Percentiles rank a stretch among this genome's conserved stretches.
Evolutionary conservation across 2,329 filamentous ascomycete genomes (phyloP).

Genomic region (Xylariomycetidae sp.): DNA sequence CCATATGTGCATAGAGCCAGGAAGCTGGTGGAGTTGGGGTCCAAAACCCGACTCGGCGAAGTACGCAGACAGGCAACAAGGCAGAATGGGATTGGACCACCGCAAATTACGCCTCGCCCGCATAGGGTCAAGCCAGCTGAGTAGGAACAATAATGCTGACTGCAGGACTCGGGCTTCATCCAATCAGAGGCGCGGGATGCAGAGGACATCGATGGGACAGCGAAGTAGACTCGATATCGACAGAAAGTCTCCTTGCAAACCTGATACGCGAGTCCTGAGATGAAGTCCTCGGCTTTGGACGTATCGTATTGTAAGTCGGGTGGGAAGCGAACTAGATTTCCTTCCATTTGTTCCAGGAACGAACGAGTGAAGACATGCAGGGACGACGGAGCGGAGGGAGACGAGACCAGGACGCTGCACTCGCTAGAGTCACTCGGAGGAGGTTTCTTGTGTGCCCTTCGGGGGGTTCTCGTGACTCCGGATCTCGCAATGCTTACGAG

Average conservation of each 20-base stretch:
- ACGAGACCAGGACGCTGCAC: too few relatives aligned
- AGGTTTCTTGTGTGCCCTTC: too few relatives aligned
- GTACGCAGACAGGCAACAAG: slow-evolving; percentile 31
- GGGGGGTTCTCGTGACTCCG: too few relatives aligned
- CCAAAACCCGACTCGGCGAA: slow-evolving; percentile 28
- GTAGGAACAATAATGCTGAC: slow-evolving; percentile 27
- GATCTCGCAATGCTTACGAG: too few relatives aligned
- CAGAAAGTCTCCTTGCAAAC: slow-evolving; percentile 12
- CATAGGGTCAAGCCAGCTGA: slow-evolving; percentile 23
- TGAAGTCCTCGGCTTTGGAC: slow-evolving; percentile 21
- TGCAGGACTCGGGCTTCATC: slow-evolving; percentile 28
- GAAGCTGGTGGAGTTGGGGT: slow-evolving; percentile 27
- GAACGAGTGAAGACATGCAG: too few relatives aligned
- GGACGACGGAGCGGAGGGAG: too few relatives aligned
- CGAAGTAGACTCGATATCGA: too few relatives aligned
- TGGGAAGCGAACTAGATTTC: slow-evolving; percentile 9
- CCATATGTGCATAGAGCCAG: slow-evolving; percentile 24
- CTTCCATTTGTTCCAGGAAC: too few relatives aligned
- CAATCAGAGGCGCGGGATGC: slow-evolving; percentile 21
- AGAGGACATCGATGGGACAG: slow-evolving; percentile 9
- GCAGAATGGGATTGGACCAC: slow-evolving; percentile 26
- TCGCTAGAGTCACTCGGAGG: too few relatives aligned
- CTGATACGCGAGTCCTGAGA: slow-evolving; percentile 15
- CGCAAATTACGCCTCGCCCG: slow-evolving; percentile 27
- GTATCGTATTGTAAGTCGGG: slow-evolving; percentile 22